These are phyloP conservation scores for Apiospora hydei DNA, from an alignment of 2,329 filamentous ascomycete species.

Conservation along the genomic window DNA sequence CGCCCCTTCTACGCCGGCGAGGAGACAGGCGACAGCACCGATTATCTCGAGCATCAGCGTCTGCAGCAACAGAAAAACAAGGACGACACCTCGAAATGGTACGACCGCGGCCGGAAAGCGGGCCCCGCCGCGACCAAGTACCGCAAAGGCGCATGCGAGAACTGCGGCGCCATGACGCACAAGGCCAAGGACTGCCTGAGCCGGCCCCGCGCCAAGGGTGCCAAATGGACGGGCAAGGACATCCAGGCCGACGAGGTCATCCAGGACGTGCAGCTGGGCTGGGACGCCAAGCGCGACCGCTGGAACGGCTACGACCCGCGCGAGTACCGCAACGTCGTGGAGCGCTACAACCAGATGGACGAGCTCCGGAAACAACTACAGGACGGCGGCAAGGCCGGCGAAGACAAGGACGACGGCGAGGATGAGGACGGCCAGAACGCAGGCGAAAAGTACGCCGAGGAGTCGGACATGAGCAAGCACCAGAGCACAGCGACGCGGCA, in stretches of 20 bases:
- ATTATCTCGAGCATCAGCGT: conserved; percentile 97
- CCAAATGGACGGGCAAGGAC: conserved; percentile 89
- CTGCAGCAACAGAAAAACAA: conserved; percentile 71
- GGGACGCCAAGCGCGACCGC: conserved; percentile 96
- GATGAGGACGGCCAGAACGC: conserved; percentile 60
- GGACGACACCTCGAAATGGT: conserved; percentile 80
- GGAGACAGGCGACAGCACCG: conserved; percentile 75
- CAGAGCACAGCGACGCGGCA: conserved; percentile 92
- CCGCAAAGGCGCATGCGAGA: conserved; percentile 97
- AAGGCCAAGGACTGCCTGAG: conserved; percentile 93
- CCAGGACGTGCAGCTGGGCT: conserved; percentile 85
- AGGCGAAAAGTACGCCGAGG: conserved; percentile 85
- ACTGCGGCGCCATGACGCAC: conserved; percentile 97
- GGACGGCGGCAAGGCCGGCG: conserved; percentile 36
- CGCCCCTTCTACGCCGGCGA: conserved; percentile 93
- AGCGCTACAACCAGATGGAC: conserved; percentile 89
- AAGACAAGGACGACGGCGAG: conserved; percentile 57
- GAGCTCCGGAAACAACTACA: conserved; percentile 61
- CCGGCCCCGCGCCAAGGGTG: conserved; percentile 86
- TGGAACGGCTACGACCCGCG: conserved; percentile 97
- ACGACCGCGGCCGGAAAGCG: conserved; percentile 84
- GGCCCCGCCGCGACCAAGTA: conserved; percentile 94
- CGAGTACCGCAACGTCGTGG: conserved; percentile 86
- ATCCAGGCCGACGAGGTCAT: conserved; percentile 92
- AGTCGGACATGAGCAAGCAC: conserved; percentile 94